Evolutionary conservation across 257 asterid genomes (phyloP).

Genomic region (Salvia rosmarinus): DNA sequence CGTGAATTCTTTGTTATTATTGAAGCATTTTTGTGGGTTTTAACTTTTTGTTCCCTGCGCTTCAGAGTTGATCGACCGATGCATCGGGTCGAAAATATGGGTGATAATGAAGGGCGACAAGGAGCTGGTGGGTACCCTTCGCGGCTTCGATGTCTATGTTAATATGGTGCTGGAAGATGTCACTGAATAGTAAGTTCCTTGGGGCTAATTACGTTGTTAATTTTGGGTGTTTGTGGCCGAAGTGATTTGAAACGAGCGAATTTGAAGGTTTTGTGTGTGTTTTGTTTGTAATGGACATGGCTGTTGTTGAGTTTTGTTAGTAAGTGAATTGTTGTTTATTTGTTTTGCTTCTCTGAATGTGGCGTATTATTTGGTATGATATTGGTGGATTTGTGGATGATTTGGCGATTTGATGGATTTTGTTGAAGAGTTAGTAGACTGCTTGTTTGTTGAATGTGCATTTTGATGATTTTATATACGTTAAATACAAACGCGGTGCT

Average conservation of each 20-base stretch:
- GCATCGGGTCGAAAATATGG: slow-evolving; percentile 89
- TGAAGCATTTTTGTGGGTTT: slow-evolving; percentile 1
- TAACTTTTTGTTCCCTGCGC: neutral
- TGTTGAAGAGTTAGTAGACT: neutral
- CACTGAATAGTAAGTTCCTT: slow-evolving; percentile 66
- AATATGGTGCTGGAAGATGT: slow-evolving; percentile 92
- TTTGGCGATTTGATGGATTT: neutral
- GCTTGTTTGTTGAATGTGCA: neutral
- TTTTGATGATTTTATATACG: neutral
- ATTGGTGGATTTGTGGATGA: neutral
- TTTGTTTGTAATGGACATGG: neutral
- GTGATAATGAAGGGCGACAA: slow-evolving; percentile 94
- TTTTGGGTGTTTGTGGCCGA: neutral
- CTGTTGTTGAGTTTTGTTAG: neutral
- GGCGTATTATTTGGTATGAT: too few relatives aligned
- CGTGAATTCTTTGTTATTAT: neutral
- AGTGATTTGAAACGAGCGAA: neutral
- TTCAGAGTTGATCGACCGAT: slow-evolving; percentile 81
- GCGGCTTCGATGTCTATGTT: slow-evolving; percentile 83
- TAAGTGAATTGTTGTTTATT: neutral
- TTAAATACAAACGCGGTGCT: neutral
- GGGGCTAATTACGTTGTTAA: neutral
- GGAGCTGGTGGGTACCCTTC: slow-evolving; percentile 83
- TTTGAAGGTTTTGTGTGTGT: neutral
- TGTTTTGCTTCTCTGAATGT: neutral